A percentile compares a stretch with the other conserved stretches of the same genome.
Conservation (phyloP, 148 eudicot genomes). For the Selenicereus undatus region DNA sequence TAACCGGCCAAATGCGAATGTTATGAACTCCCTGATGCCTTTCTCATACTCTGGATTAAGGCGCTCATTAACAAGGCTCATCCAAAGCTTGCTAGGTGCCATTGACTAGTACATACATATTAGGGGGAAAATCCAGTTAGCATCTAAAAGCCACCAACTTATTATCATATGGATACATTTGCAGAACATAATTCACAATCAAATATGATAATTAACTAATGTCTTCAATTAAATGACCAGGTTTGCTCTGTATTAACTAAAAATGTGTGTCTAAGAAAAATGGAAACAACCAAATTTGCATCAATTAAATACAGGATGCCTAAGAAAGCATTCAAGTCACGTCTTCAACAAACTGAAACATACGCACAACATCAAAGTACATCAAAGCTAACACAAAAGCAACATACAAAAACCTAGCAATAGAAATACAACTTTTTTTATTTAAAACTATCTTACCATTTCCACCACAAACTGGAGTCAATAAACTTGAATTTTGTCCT, state of each 20-base stretch:
- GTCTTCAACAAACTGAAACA: too few species aligned
- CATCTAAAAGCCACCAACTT: background rate
- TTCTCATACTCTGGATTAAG: background rate
- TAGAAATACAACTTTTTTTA: too few species aligned
- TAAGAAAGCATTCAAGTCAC: too few species aligned
- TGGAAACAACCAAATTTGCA: too few species aligned
- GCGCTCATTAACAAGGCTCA: background rate
- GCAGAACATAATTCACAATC: background rate
- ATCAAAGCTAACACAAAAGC: background rate
- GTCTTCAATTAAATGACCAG: too few species aligned
- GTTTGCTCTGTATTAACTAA: too few species aligned
- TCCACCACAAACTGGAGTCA: background rate
- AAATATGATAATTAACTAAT: too few species aligned
- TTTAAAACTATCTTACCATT: background rate
- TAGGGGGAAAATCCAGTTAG: background rate
- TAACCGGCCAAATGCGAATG: background rate
- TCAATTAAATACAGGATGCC: too few species aligned
- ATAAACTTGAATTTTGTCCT: background rate
- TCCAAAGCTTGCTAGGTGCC: background rate
- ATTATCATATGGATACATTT: too few species aligned
- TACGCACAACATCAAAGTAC: too few species aligned
- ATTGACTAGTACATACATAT: background rate
- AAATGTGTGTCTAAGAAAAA: too few species aligned
- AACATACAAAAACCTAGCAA: too few species aligned
- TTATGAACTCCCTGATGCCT: background rate